A percentile compares a stretch with the other conserved stretches of the same genome.
Conservation (phyloP, 345 rosid species). For the Salix exigua region DNA sequence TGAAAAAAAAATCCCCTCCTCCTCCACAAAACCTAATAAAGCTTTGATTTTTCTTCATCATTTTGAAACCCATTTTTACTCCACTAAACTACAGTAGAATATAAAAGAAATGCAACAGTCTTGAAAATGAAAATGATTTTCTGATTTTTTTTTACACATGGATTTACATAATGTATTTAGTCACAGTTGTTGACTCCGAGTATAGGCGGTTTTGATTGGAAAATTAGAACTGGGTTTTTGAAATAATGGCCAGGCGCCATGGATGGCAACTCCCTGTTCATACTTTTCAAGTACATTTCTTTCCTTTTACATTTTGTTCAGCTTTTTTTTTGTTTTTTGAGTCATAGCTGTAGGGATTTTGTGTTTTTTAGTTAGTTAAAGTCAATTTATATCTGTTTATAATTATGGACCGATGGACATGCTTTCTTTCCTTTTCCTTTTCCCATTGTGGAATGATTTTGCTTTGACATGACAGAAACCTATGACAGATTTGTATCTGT, state of each 20-base stretch:
- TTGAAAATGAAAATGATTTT: no score
- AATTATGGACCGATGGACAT: no score
- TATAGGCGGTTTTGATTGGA: slow-evolving; percentile 12
- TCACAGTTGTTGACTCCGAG: background rate
- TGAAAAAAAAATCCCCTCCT: background rate
- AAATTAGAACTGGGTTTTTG: slow-evolving; percentile 11
- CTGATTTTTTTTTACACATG: background rate
- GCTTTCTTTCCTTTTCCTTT: background rate
- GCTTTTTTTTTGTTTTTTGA: background rate
- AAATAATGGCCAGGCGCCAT: slow-evolving; percentile 77
- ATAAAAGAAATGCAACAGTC: background rate
- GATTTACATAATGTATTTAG: slow-evolving; percentile 18
- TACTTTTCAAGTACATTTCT: slow-evolving; percentile 62
- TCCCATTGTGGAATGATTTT: background rate
- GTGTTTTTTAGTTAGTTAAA: no score
- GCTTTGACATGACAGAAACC: background rate
- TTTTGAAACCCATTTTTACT: slow-evolving; percentile 7
- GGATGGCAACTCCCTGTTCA: slow-evolving; percentile 97
- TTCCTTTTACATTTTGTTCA: background rate
- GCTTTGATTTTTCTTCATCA: no score
- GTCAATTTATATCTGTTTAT: no score
- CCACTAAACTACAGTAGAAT: background rate
- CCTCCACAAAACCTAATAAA: no score
- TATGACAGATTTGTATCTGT: background rate
- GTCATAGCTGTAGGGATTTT: no score